Evolutionary conservation across 805 yeast genomes (phyloP).

Genomic region (Blastobotrys attinorum): DNA sequence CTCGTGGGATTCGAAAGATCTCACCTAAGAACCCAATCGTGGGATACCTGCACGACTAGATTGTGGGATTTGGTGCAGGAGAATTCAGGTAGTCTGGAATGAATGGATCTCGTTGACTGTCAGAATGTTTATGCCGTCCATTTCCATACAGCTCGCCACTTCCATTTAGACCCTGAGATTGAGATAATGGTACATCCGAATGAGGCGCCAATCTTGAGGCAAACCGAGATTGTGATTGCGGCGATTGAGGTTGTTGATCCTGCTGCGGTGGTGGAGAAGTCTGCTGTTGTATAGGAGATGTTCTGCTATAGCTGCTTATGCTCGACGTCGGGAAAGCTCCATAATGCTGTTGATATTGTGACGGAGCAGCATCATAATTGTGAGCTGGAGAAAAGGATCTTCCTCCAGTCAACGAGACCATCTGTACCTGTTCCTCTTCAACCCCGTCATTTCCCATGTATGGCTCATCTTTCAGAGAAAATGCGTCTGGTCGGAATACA

Average conservation of each 20-base stretch:
- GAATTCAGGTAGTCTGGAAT: slow-evolving; percentile 5
- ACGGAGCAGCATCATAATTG: background rate
- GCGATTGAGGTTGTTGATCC: background rate
- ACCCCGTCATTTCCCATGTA: background rate
- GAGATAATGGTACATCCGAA: background rate
- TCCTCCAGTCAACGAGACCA: background rate
- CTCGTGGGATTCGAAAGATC: too few relatives aligned
- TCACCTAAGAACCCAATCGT: too few relatives aligned
- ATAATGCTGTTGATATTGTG: background rate
- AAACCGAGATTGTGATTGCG: background rate
- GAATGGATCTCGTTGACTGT: slow-evolving; percentile 5
- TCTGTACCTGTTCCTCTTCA: background rate
- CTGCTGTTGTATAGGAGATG: too few relatives aligned
- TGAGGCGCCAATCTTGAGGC: background rate
- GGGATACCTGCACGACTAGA: too few relatives aligned
- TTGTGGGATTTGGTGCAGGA: slow-evolving; percentile 3
- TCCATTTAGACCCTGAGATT: background rate
- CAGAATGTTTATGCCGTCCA: slow-evolving; percentile 1
- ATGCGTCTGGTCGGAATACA: background rate
- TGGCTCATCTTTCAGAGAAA: background rate
- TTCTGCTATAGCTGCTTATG: background rate
- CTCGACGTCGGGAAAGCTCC: background rate
- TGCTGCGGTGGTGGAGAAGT: too few relatives aligned
- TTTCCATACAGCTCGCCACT: too few relatives aligned
- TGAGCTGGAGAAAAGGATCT: background rate